These are phyloP conservation scores for Hepatocystis sp. DNA, from an alignment of 169 alveolate genomes.

Conservation along the genomic window DNA sequence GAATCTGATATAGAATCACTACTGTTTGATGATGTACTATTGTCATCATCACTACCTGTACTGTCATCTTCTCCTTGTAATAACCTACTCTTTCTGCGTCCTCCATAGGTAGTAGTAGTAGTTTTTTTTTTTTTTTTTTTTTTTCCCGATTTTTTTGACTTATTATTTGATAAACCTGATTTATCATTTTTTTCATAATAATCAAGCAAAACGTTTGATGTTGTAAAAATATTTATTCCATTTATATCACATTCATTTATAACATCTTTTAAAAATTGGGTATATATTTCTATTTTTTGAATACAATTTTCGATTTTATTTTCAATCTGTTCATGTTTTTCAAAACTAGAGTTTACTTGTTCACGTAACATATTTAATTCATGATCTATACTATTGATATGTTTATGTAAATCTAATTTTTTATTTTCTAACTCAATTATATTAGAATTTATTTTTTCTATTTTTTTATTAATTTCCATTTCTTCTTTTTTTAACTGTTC, in stretches of 20 bases:
- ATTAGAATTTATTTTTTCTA: neutral
- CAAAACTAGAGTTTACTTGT: slow-evolving; percentile 15
- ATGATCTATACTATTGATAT: slow-evolving; percentile 17
- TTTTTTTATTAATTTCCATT: neutral
- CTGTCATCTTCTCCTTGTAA: no score
- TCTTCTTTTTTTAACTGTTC: slow-evolving; percentile 5
- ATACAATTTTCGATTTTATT: slow-evolving; percentile 17
- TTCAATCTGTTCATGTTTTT: slow-evolving; percentile 37
- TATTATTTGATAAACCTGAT: no score
- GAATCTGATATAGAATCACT: no score
- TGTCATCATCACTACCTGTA: no score
- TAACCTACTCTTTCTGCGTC: no score
- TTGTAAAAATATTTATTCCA: slow-evolving; percentile 20
- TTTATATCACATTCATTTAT: slow-evolving; percentile 58
- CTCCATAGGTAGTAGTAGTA: no score
- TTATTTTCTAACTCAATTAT: slow-evolving; percentile 10
- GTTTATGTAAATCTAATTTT: slow-evolving; percentile 2
- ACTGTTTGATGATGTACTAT: no score
- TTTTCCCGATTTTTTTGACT: no score
- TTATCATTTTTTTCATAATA: no score
- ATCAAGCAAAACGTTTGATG: neutral
- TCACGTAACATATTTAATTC: slow-evolving; percentile 42
- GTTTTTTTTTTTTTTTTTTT: no score
- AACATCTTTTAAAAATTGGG: slow-evolving; percentile 22
- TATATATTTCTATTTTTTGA: slow-evolving; percentile 31